phyloP scores from a whole-genome alignment of 2,329 filamentous ascomycete genomes.

The Nigrospora oryzae region DNA sequence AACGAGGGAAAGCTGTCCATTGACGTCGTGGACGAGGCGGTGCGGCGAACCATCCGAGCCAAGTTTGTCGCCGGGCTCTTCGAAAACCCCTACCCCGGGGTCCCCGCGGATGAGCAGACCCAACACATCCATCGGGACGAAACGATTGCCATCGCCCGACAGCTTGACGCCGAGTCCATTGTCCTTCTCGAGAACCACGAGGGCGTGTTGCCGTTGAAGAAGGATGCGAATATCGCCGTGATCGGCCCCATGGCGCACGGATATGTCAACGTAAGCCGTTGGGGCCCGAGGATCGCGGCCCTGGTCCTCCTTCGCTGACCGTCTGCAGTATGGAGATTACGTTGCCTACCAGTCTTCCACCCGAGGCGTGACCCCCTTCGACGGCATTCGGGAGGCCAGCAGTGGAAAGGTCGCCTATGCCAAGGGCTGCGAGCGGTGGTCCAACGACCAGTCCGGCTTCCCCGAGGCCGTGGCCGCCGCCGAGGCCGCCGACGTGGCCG shows the following conservation, averaged over 20 bases:
- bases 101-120: conserved; percentile 43
- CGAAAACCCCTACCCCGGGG: conserved; percentile 57
- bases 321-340: conserved; percentile 58
- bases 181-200: conserved; percentile 52
- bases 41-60: conserved; percentile 53
- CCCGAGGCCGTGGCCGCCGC: conserved; percentile 57
- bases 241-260: conserved; percentile 70
- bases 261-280: conserved; percentile 53
- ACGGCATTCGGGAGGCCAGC: conserved; percentile 56
- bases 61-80: conserved; percentile 67
- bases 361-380: conserved; percentile 59
- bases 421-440: conserved; percentile 66
- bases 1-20: conserved; percentile 51
- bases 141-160: conserved; percentile 47
- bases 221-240: conserved; percentile 60
- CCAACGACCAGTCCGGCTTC: conserved; percentile 59
- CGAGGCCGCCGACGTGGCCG: conserved; percentile 58
- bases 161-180: conserved; percentile 57
- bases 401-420: conserved; percentile 56
- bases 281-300: neutral
- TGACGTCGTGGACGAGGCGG: conserved; percentile 54
- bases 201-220: conserved; percentile 43
- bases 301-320: conserved; percentile 8
- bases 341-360: conserved; percentile 57
- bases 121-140: conserved; percentile 55